Base-by-base conservation (phyloP, 1,284 basidiomycete species). In the Xerocomus nothofagi region DNA sequence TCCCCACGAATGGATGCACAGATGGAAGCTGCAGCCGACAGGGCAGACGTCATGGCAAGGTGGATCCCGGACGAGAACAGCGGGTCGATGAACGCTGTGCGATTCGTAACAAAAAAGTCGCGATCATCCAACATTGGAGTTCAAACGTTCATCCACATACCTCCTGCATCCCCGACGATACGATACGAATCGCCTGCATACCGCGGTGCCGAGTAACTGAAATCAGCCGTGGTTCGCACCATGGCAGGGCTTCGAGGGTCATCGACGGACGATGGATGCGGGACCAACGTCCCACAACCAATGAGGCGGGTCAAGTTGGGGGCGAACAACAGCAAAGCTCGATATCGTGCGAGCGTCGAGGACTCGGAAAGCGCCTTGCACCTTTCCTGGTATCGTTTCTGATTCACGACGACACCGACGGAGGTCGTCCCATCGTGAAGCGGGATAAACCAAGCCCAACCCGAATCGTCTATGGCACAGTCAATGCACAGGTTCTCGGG, bases 371-470 rank as follows among this genome's bases (percentile, higher is more conserved):
- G 55, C 0, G 55, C 49, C 31, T 68, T 70, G 41, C 66, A 64
- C 48, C 70, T 76, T 57, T 70, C 66, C 38, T 74, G 71, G 57
- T 76, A 76, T 11, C 61, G 50, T 39, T 77, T 76, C 58, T 88
- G 79, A 56, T 86, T 79, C 73, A 86, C 81, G 23, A 89, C 86
- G 31, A 90, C 65, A 15, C 87, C 87, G 7, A 89, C 72, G 3
- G 86, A 89, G 0, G 81, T 82, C 9, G 80, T 76, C 9, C 81
- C 84, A 49, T 82, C 75, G 60, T 85, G 80, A 26, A 90, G 73
- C 23, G 87, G 87, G 47, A 90, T 90, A 50, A 84, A 86, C 87
- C 88, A 90, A 8, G 74, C 77, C 82, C 86, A 90, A 6, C 87
- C 87, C 7, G 83, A 80, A 65, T 87, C 82, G 54, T 89, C 87